Evolutionary conservation across 208 protist species (phyloP).

Genomic region (Phytomonas sp.): DNA sequence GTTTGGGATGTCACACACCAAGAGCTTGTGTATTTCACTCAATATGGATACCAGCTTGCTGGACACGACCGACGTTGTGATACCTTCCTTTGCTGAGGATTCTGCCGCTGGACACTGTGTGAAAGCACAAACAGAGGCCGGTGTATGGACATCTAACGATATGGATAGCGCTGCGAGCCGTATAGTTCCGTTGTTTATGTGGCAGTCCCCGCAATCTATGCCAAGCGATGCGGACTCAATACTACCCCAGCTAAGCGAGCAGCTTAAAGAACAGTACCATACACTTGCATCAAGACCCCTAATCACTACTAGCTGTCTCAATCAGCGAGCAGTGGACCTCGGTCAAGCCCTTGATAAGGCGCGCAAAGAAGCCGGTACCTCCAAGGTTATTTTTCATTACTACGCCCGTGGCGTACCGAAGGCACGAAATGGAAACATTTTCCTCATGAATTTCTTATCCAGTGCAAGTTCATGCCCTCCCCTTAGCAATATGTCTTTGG

Average conservation of each 20-base stretch:
- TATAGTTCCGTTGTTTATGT: slow-evolving; percentile 44
- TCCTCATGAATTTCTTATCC: slow-evolving; percentile 25
- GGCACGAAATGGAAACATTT: slow-evolving; percentile 40
- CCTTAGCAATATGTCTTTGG: slow-evolving; percentile 39
- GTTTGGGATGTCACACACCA: slow-evolving; percentile 47
- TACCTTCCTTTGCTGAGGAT: slow-evolving; percentile 13
- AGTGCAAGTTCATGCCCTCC: slow-evolving; percentile 16
- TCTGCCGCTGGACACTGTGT: slow-evolving; percentile 16
- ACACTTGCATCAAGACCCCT: slow-evolving; percentile 57
- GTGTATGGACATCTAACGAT: not conserved
- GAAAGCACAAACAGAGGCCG: not conserved
- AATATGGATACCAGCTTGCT: slow-evolving; percentile 56
- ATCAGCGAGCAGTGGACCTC: slow-evolving; percentile 46
- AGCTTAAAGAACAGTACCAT: slow-evolving; percentile 65
- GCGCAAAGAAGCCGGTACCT: slow-evolving; percentile 48
- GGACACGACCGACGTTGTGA: slow-evolving; percentile 25
- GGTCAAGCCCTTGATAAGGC: slow-evolving; percentile 47
- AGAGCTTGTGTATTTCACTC: slow-evolving; percentile 49
- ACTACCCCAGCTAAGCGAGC: slow-evolving; percentile 42
- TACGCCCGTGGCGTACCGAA: slow-evolving; percentile 55
- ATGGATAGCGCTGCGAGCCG: slow-evolving; percentile 5
- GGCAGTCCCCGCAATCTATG: slow-evolving; percentile 63
- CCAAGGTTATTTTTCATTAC: slow-evolving; percentile 83
- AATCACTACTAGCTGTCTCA: slow-evolving; percentile 36
- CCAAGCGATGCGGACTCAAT: slow-evolving; percentile 41